Evolutionary conservation across 2,329 filamentous ascomycete genomes (phyloP).

Genomic region (Tolypocladium amazonense): DNA sequence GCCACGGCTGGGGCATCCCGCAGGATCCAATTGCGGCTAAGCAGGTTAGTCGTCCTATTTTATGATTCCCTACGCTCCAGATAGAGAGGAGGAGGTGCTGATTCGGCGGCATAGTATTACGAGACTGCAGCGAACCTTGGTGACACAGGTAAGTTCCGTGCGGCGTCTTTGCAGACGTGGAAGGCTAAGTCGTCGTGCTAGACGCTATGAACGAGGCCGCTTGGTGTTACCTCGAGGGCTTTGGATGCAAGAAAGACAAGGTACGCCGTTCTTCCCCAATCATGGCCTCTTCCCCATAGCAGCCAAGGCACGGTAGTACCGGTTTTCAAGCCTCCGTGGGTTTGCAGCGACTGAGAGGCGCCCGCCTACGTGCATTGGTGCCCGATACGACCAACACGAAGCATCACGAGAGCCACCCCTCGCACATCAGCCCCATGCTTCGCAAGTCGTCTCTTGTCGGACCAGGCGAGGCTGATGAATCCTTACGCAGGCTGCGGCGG

Average conservation of each 20-base stretch:
- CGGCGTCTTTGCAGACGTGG: not conserved
- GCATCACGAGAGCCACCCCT: not conserved
- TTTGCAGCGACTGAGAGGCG: not conserved
- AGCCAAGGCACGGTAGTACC: not conserved
- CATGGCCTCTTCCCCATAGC: not conserved
- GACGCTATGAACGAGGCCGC: constrained; percentile 97
- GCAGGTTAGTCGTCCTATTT: constrained; percentile 36
- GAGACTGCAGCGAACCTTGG: constrained; percentile 95
- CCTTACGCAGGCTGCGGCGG: constrained; percentile 55
- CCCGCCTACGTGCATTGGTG: not conserved
- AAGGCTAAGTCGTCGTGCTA: constrained; percentile 16
- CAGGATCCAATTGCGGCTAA: constrained; percentile 79
- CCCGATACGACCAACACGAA: not conserved
- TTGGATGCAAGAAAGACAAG: constrained; percentile 97
- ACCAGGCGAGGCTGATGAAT: constrained; percentile 39
- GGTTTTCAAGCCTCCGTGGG: not conserved
- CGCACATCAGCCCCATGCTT: not conserved
- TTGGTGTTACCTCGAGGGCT: constrained; percentile 95
- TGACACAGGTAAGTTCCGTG: constrained; percentile 54
- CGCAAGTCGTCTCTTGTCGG: constrained; percentile 1
- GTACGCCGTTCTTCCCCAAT: constrained; percentile 42
- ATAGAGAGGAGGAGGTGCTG: not conserved
- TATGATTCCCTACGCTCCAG: not conserved
- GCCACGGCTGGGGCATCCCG: constrained; percentile 85
- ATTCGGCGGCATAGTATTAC: constrained; percentile 63